These are phyloP conservation scores for Phanerodontia chrysosporium DNA, from an alignment of 768 basidiomycete species.

Conservation along the genomic window DNA sequence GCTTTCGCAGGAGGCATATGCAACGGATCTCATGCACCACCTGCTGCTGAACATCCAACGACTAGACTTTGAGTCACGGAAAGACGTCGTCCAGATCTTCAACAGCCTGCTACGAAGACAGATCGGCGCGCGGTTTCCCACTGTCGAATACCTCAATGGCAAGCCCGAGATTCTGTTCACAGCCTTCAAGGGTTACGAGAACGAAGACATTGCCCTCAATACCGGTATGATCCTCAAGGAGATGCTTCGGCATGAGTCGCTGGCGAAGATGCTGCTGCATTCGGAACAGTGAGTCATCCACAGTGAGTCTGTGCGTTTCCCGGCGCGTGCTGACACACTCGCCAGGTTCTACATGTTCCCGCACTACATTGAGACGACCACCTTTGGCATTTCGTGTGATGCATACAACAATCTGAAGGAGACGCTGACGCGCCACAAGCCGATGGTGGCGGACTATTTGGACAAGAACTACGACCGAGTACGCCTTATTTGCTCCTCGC, in stretches of 20 bases:
- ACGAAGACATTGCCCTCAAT: slow-evolving; percentile 94
- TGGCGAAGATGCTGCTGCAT: slow-evolving; percentile 85
- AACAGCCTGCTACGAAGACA: slow-evolving; percentile 87
- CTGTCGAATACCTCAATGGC: slow-evolving; percentile 85
- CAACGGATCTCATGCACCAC: slow-evolving; percentile 77
- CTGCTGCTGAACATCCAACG: slow-evolving; percentile 79
- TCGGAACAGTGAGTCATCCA: slow-evolving; percentile 78
- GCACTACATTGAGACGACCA: slow-evolving; percentile 94
- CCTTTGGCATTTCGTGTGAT: slow-evolving; percentile 97
- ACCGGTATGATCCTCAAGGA: slow-evolving; percentile 98
- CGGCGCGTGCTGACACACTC: not conserved
- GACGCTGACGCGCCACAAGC: slow-evolving; percentile 92
- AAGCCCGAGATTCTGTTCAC: slow-evolving; percentile 80
- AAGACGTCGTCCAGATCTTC: slow-evolving; percentile 82
- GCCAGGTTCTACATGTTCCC: slow-evolving; percentile 93
- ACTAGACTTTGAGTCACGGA: slow-evolving; percentile 92
- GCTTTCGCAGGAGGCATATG: slow-evolving; percentile 93
- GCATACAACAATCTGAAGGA: slow-evolving; percentile 98
- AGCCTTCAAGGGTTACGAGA: slow-evolving; percentile 86
- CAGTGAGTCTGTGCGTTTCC: not conserved
- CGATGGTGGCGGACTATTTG: slow-evolving; percentile 96
- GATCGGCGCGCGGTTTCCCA: slow-evolving; percentile 93
- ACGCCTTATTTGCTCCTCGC: slow-evolving; percentile 22
- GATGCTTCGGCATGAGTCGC: slow-evolving; percentile 90
- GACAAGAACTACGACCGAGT: slow-evolving; percentile 97